These are phyloP conservation scores for Fusarium marasasianum DNA, from an alignment of 2,329 filamentous ascomycete species.

Conservation along the genomic window DNA sequence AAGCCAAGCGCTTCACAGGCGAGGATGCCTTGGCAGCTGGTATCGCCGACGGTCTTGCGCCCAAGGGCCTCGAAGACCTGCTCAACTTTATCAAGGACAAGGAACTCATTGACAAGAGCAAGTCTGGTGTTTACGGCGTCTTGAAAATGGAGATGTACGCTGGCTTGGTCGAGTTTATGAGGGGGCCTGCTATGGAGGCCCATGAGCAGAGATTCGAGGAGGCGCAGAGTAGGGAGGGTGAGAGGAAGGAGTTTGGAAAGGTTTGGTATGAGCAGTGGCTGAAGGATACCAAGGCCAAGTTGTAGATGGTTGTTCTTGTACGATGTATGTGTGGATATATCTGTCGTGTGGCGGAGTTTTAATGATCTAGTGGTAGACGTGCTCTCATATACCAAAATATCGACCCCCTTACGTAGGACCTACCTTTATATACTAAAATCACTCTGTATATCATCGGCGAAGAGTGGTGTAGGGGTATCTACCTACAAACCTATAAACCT, in stretches of 20 bases:
- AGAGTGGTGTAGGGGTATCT: background rate
- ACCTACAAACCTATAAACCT: background rate
- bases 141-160: slow-evolving; percentile 82
- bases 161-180: slow-evolving; percentile 68
- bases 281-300: slow-evolving; percentile 53
- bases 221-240: slow-evolving; percentile 51
- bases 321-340: background rate
- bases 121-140: slow-evolving; percentile 72
- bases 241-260: slow-evolving; percentile 55
- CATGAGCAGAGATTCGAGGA: slow-evolving; percentile 61
- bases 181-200: slow-evolving; percentile 58
- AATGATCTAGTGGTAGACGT: background rate
- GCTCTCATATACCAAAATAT: background rate
- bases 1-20: slow-evolving; percentile 74
- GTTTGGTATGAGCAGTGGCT: slow-evolving; percentile 62
- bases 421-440: background rate
- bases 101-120: slow-evolving; percentile 68
- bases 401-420: background rate
- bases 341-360: background rate
- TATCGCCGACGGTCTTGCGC: slow-evolving; percentile 73
- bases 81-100: slow-evolving; percentile 68
- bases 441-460: background rate
- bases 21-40: slow-evolving; percentile 71
- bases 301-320: slow-evolving; percentile 36
- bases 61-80: slow-evolving; percentile 68